Base-by-base conservation (phyloP, 2,329 filamentous ascomycete species). In the Xylariales sp. region DNA sequence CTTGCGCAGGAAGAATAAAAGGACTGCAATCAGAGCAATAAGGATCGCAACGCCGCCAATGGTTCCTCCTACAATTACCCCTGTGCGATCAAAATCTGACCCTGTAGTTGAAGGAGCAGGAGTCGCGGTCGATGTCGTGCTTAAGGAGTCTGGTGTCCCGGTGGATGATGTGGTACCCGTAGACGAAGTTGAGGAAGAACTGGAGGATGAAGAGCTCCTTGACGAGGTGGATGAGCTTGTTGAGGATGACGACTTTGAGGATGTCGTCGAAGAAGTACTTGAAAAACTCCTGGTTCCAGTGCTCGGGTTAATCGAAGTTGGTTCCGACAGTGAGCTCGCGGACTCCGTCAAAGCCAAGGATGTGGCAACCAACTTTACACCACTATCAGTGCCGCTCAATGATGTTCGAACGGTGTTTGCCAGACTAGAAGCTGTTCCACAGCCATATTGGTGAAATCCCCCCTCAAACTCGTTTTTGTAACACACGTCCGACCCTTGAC, bases 371-470 rank as follows among this genome's bases (percentile, higher is more conserved):
- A 74, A 56, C 4, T 57, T 51, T 35, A 71, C 46, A n/a, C n/a
- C n/a, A 0, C 54, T 46, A n/a, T 61, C 58, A 25, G 65, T 51
- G 11, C 74, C 74, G 4, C 65, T 60, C 5, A 71, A 71, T 2
- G 66, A 67, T 19, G 65, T 63, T 18, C 63, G 58, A 8, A 80
- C 76, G 1, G 63, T 71, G 2, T 71, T 72, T 3, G 65, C 75
- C 44, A 74, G 48, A 20, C 60, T 57, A 20, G 72, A 70, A 2
- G 67, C 68, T 6, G 68, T 64, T 14, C 75, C 77, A 47, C 77
- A 81, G 1, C 77, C 77, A 39, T 65, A 80, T 56, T 80, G 77
- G 38, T 61, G 75, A 51, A 65, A 76, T 2, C 75, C 76, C 10
- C 74, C 76, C 1, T 70, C 71, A 45, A 72, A 81, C 7, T 61